These are phyloP conservation scores for Cenchrus fungigraminus DNA, from an alignment of 176 grass and related monocot species.

Conservation along the genomic window DNA sequence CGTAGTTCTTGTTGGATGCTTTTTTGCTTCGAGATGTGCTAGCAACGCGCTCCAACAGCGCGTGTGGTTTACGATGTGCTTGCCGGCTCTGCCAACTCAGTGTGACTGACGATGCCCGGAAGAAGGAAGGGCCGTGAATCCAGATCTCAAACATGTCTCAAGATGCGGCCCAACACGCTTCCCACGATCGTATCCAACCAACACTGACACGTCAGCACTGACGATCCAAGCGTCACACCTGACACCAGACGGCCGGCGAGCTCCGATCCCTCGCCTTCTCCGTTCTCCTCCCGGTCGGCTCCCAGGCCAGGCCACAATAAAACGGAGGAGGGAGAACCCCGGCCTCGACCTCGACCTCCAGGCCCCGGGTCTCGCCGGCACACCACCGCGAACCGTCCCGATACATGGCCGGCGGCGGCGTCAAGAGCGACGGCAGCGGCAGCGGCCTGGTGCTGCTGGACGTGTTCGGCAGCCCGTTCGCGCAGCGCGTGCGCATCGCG, in stretches of 20 bases:
- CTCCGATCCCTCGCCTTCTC: constrained; percentile 4
- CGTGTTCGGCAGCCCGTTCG: constrained; percentile 55
- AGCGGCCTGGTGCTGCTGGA: constrained; percentile 44
- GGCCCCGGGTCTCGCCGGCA: too few relatives aligned
- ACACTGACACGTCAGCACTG: background rate
- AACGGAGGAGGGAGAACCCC: background rate
- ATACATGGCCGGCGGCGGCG: background rate
- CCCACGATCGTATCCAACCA: background rate
- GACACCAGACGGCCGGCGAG: background rate
- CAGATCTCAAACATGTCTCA: too few relatives aligned
- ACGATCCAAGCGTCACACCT: background rate
- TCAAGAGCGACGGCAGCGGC: background rate
- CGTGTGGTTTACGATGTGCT: too few relatives aligned
- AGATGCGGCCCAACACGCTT: too few relatives aligned
- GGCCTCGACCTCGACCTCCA: background rate
- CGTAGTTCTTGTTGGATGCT: too few relatives aligned
- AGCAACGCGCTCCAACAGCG: too few relatives aligned
- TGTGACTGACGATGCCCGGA: too few relatives aligned
- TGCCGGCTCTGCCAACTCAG: too few relatives aligned
- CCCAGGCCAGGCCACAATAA: background rate
- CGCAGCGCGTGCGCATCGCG: constrained; percentile 59
- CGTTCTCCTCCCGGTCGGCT: background rate
- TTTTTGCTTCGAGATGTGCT: too few relatives aligned
- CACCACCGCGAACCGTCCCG: background rate
- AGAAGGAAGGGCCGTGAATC: too few relatives aligned